Conservation (phyloP, 768 basidiomycete species). For the Amanita subjunquillea region DNA sequence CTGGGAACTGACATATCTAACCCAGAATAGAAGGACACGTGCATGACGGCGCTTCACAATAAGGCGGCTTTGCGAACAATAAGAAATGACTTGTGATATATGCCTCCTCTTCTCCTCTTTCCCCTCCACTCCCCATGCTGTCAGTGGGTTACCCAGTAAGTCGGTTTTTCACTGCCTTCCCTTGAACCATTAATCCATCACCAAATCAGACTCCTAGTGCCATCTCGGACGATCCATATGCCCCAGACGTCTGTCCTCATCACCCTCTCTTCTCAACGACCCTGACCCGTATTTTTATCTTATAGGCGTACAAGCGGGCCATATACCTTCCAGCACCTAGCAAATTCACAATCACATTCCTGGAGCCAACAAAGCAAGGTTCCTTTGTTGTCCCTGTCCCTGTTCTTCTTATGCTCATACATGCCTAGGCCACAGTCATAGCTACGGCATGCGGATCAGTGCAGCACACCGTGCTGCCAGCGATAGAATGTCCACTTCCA, state of each 20-base stretch:
- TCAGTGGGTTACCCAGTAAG: not conserved
- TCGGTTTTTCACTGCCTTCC: not conserved
- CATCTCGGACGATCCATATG: constrained; percentile 1
- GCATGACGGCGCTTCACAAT: not conserved
- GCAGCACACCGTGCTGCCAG: constrained; percentile 24
- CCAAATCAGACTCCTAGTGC: not conserved
- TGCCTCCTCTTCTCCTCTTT: not conserved
- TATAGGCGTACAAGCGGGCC: constrained; percentile 50
- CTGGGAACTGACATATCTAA: not conserved
- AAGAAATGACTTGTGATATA: constrained; percentile 1
- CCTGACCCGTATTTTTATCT: not conserved
- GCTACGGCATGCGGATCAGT: constrained; percentile 54
- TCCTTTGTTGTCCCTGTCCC: constrained; percentile 8
- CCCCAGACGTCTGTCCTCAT: not conserved
- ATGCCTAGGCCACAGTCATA: constrained; percentile 36
- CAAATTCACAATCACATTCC: constrained; percentile 47
- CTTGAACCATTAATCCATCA: not conserved
- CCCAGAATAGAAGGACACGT: not conserved
- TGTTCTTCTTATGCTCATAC: not conserved
- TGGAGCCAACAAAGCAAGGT: constrained; percentile 52
- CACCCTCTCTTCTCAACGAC: not conserved
- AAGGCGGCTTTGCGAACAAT: constrained; percentile 1
- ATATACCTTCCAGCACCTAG: constrained; percentile 49
- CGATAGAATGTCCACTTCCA: constrained; percentile 28
- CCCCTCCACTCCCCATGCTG: not conserved